phyloP scores from a whole-genome alignment of 257 asterid species.

The Capsicum pubescens region DNA sequence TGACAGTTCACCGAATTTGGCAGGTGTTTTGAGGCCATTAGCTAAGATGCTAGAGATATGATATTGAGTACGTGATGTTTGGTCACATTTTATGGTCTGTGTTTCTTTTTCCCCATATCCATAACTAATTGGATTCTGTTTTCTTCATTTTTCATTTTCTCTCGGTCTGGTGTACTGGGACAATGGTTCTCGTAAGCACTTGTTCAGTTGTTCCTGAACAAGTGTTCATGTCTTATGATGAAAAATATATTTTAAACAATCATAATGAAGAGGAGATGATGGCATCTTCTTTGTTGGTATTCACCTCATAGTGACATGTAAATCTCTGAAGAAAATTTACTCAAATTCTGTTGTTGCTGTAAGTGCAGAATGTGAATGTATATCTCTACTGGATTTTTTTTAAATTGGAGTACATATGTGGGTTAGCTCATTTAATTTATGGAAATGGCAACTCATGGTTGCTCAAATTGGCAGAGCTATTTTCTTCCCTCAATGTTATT shows the following conservation, averaged over 20 bases:
- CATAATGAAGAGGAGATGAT: background rate
- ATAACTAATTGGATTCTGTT: background rate
- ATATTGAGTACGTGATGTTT: background rate
- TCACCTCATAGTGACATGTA: background rate
- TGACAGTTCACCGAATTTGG: background rate
- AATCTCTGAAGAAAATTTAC: background rate
- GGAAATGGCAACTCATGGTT: background rate
- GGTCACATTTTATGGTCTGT: background rate
- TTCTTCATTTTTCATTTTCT: background rate
- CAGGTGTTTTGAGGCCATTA: background rate
- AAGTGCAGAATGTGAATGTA: background rate
- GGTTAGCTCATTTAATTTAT: conserved; percentile 13
- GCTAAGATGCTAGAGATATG: conserved; percentile 17
- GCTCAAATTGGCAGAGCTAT: background rate
- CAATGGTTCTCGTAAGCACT: background rate
- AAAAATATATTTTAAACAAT: background rate
- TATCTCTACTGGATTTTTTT: background rate
- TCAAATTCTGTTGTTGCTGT: background rate
- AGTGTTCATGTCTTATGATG: background rate
- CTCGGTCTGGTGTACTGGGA: background rate
- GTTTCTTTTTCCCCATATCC: background rate
- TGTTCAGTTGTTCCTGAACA: background rate
- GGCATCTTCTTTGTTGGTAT: background rate
- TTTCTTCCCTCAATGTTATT: background rate
- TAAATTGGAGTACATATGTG: background rate